Conservation (phyloP, 768 basidiomycete species). For the Hemileccinum impolitum region DNA sequence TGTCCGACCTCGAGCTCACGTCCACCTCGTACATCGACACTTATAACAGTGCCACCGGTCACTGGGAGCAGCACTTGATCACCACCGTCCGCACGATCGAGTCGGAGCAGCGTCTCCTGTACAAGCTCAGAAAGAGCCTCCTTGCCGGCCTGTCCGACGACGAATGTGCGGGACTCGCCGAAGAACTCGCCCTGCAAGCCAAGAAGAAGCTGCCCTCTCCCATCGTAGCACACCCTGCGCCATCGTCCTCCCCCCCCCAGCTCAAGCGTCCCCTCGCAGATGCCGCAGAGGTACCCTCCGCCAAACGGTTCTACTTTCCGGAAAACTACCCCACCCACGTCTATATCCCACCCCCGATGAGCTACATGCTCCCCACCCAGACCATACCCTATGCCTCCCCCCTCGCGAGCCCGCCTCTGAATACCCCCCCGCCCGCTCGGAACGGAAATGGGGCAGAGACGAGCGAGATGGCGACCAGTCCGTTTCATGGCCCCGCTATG, state of each 20-base stretch:
- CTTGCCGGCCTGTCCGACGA: slow-evolving; percentile 54
- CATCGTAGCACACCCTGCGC: not conserved
- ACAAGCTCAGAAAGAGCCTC: slow-evolving; percentile 56
- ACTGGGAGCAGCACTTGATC: slow-evolving; percentile 69
- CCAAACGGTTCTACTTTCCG: slow-evolving; percentile 28
- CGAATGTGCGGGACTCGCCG: slow-evolving; percentile 53
- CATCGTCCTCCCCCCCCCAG: slow-evolving; percentile 8
- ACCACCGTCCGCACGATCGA: slow-evolving; percentile 56
- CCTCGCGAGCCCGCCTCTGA: slow-evolving; percentile 18
- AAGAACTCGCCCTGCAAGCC: slow-evolving; percentile 52
- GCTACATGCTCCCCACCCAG: slow-evolving; percentile 28
- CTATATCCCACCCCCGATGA: slow-evolving; percentile 27
- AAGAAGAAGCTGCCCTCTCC: slow-evolving; percentile 17
- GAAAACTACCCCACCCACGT: slow-evolving; percentile 29
- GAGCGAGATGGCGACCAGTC: slow-evolving; percentile 14
- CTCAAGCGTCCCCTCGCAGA: slow-evolving; percentile 28
- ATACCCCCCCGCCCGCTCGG: slow-evolving; percentile 6
- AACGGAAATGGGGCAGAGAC: slow-evolving; percentile 12
- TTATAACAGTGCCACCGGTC: slow-evolving; percentile 48
- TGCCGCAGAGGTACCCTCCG: slow-evolving; percentile 20
- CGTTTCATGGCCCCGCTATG: slow-evolving; percentile 14
- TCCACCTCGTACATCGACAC: slow-evolving; percentile 56
- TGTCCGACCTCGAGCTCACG: slow-evolving; percentile 52
- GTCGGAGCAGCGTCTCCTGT: slow-evolving; percentile 59
- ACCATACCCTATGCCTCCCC: slow-evolving; percentile 25